Conservation (phyloP, 1,139 yeast species). For the Spathaspora sp. region DNA sequence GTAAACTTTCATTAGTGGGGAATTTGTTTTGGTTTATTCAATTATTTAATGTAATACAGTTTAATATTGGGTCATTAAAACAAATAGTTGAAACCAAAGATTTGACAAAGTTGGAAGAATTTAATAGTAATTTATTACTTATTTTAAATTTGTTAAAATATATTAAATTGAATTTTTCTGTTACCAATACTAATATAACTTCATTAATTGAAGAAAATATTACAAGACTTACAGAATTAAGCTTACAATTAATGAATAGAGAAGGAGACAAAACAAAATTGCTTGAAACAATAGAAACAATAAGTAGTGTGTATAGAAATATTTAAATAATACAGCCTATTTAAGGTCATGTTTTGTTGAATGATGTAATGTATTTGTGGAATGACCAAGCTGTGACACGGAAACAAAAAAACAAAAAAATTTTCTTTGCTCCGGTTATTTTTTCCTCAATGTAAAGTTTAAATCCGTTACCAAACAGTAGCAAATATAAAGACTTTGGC, state of each 20-base stretch:
- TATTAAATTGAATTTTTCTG: constrained; percentile 10
- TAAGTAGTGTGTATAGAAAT: neutral
- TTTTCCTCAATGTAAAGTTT: too few relatives aligned
- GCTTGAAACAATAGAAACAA: neutral
- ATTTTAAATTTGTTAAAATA: constrained; percentile 25
- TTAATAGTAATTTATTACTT: constrained; percentile 31
- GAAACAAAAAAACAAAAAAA: too few relatives aligned
- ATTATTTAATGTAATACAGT: constrained; percentile 35
- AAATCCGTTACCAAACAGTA: neutral
- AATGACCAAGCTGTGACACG: too few relatives aligned
- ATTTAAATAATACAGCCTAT: too few relatives aligned
- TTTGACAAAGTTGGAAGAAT: constrained; percentile 17
- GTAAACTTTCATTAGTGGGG: constrained; percentile 11
- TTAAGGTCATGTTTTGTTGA: neutral
- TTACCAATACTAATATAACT: neutral
- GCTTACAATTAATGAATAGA: constrained; percentile 4
- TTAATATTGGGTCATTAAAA: constrained; percentile 26
- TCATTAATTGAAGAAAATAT: neutral
- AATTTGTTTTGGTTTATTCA: constrained; percentile 35
- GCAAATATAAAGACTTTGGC: neutral
- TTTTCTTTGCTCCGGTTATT: too few relatives aligned
- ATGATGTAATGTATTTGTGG: neutral
- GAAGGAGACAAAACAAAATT: neutral
- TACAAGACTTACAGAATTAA: neutral
- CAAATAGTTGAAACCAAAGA: constrained; percentile 1